Evolutionary conservation across 2,329 filamentous ascomycete species (phyloP).

Genomic region (Pseudogymnoascus sp.): DNA sequence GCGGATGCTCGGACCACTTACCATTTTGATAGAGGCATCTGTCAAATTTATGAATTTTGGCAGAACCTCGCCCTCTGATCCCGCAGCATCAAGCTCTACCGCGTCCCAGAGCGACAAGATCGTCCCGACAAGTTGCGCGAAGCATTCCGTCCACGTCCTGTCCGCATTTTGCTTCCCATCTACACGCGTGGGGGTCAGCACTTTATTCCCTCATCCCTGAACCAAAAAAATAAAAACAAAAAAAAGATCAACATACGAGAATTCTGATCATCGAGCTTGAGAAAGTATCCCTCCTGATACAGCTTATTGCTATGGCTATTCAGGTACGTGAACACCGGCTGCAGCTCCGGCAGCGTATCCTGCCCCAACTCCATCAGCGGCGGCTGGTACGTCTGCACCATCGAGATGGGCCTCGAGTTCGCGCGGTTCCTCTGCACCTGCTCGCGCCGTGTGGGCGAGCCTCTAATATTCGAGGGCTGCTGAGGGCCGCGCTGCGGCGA

Average conservation of each 20-base stretch:
- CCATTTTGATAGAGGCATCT: constrained; percentile 97
- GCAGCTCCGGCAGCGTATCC: constrained; percentile 85
- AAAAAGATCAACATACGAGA: constrained; percentile 56
- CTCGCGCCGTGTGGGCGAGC: constrained; percentile 14
- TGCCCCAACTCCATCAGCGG: constrained; percentile 76
- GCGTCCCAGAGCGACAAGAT: constrained; percentile 95
- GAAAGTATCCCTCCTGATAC: constrained; percentile 95
- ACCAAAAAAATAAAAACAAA: constrained; percentile 11
- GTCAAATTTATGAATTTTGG: constrained; percentile 95
- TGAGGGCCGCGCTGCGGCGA: neutral
- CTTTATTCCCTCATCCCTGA: neutral
- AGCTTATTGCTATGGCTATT: constrained; percentile 95
- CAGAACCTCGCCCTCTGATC: constrained; percentile 75
- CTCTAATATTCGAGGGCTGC: constrained; percentile 26
- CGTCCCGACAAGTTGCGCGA: constrained; percentile 91
- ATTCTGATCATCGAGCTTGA: constrained; percentile 94
- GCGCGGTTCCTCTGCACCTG: constrained; percentile 31
- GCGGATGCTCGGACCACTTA: constrained; percentile 36
- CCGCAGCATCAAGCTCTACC: constrained; percentile 78
- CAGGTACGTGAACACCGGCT: constrained; percentile 87
- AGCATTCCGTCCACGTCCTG: constrained; percentile 91
- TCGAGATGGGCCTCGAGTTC: constrained; percentile 69
- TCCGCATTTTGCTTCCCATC: constrained; percentile 82
- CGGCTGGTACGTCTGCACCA: constrained; percentile 79
- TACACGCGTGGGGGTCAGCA: constrained; percentile 36